Conservation (phyloP, 805 yeast genomes). For the Saccharomycopsis oosterbeekiorum region DNA sequence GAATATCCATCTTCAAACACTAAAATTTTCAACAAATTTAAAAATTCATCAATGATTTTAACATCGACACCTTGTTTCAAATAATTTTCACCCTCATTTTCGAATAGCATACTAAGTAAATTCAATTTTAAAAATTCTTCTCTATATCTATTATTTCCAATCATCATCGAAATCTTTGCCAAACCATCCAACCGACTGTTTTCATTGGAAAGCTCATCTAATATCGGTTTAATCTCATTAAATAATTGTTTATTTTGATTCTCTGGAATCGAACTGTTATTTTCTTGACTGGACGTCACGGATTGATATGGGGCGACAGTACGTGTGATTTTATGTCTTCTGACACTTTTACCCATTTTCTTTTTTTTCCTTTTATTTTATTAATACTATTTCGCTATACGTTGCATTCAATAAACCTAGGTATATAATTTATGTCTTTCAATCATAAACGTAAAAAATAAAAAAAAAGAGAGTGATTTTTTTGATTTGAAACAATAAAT, state of each 20-base stretch:
- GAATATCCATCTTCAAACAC: constrained; percentile 85
- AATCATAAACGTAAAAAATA: not conserved
- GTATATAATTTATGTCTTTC: too few relatives aligned
- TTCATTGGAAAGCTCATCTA: not conserved
- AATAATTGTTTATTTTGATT: not conserved
- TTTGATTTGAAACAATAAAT: too few relatives aligned
- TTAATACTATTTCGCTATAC: too few relatives aligned
- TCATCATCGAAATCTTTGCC: not conserved
- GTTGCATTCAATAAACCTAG: too few relatives aligned
- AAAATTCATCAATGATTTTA: constrained; percentile 59
- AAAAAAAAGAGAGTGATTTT: too few relatives aligned
- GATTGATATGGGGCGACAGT: not conserved
- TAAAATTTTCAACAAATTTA: constrained; percentile 71
- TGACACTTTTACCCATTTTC: not conserved
- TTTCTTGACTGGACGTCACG: not conserved
- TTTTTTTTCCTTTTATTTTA: too few relatives aligned
- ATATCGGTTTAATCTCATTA: not conserved
- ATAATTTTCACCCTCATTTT: not conserved
- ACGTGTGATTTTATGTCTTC: not conserved
- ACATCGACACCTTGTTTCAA: not conserved
- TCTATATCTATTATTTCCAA: not conserved
- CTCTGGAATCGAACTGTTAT: not conserved
- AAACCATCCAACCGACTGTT: not conserved
- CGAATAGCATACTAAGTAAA: constrained; percentile 5
- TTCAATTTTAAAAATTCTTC: constrained; percentile 15